Conservation (phyloP, 108 stramenopile genomes). For the Poteriospumella lacustris region DNA sequence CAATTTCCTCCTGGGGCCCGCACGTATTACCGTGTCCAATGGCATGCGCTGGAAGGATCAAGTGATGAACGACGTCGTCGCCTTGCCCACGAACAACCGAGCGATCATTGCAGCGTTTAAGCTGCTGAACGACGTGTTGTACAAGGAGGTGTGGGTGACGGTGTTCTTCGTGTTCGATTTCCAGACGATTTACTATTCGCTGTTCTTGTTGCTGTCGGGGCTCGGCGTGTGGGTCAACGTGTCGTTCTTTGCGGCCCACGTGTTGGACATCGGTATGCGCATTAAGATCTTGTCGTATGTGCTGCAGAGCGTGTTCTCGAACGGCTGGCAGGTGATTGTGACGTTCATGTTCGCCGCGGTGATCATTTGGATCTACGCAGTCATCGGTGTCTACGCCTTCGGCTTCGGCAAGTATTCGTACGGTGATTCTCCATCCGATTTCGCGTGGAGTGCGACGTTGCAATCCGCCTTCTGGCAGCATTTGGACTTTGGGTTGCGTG, state of each 20-base stretch:
- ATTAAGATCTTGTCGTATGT: conserved; percentile 9
- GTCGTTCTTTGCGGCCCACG: neutral
- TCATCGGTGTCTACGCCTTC: neutral
- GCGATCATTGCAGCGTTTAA: neutral
- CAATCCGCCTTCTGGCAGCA: neutral
- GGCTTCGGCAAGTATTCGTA: neutral
- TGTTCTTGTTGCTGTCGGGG: neutral
- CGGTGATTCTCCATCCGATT: neutral
- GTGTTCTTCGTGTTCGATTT: neutral
- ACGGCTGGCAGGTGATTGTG: neutral
- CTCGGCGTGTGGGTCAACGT: neutral
- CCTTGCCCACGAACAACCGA: neutral
- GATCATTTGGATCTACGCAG: conserved; percentile 14
- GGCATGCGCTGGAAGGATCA: neutral
- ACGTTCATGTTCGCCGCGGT: neutral
- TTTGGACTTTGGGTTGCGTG: conserved; percentile 1
- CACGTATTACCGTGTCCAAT: neutral
- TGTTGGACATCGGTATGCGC: neutral
- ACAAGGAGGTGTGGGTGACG: neutral
- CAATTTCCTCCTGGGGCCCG: neutral
- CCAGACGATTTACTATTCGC: neutral
- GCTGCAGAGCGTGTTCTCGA: neutral
- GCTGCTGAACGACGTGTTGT: neutral
- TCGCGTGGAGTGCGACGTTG: neutral
- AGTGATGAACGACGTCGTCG: neutral